Percentiles rank a stretch among this genome's conserved stretches.
Conservation (phyloP, 495 filamentous ascomycete genomes). For the Venustampulla echinocandica region DNA sequence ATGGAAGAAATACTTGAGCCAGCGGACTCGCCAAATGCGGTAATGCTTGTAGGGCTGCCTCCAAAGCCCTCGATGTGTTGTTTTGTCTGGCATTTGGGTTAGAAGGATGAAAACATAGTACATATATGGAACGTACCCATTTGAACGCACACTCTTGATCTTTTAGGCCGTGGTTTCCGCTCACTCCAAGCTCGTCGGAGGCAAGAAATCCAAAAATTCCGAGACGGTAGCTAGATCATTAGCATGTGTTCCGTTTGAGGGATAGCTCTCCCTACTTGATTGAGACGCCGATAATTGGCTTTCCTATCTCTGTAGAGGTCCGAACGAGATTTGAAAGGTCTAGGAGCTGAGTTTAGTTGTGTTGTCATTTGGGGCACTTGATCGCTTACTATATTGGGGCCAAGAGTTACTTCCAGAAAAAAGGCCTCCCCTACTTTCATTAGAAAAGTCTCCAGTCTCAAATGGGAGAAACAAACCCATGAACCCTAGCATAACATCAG, state of each 20-base stretch:
- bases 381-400: conserved; percentile 14
- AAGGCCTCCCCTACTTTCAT: conserved; percentile 4
- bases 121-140: conserved; percentile 2
- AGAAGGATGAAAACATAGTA: background rate
- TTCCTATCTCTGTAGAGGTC: conserved; percentile 6
- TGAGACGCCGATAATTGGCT: conserved; percentile 15
- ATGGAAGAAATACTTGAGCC: conserved; percentile 34
- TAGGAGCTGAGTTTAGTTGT: too few species aligned
- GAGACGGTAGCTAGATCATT: conserved; percentile 10
- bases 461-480: conserved; percentile 5
- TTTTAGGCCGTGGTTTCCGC: conserved; percentile 14
- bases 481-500: conserved; percentile 10
- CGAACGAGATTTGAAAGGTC: conserved; percentile 7
- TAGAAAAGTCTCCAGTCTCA: background rate
- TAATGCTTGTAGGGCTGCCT: conserved; percentile 29
- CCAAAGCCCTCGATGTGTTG: conserved; percentile 32
- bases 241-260: background rate
- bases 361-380: background rate
- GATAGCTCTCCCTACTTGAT: conserved; percentile 8
- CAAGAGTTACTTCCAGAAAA: conserved; percentile 8
- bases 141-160: conserved; percentile 16
- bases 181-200: background rate
- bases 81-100: conserved; percentile 4
- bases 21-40: conserved; percentile 44
- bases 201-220: conserved; percentile 13